Base-by-base conservation (phyloP, 192 early-diverging fungal species). In the Coemansia sp. region DNA sequence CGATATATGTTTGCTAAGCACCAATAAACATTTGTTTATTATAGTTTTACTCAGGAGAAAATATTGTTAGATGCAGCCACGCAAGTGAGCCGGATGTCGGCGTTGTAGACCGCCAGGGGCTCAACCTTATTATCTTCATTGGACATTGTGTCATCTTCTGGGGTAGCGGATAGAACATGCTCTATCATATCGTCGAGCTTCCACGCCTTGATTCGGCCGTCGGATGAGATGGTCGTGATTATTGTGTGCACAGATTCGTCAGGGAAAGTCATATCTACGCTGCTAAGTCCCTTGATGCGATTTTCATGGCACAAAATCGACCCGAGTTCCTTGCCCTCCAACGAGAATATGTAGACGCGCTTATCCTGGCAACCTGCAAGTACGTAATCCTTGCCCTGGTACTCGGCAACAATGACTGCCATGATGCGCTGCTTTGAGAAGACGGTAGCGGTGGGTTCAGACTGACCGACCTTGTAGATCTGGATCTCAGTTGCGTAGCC, bases 191-290 rank as follows among this genome's bases (percentile, higher is more conserved):
- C 67, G 42, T 81, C 79, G 44, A 90, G 40, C 60, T 82, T 82
- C 90, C 90, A 92, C 24, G 78, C 66, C 61, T 86, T 84, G 49
- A 92, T 82, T 0, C 71, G 52, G 43, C 90, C 90, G 62, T 92
- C 89, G 0, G 90, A 89, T 0, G 90, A 91, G 18, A 81, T 78
- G 40, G 87, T 81, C 13, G 71, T 63, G 10, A 87, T 51, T 3
- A 89, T 42, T 17, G 78, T 63, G 18, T 57, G 58, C 13, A 49
- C 66, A 23, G 27, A 65, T 33, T 42, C 67, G 46, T 58, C 83
- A 2, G 64, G 66, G 37, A 73, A 71, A 13, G 48, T 24, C 55
- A 80, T 57, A 42, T 73, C 63, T 27, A 59, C 56, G 42, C 51
- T 51, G 51, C 43, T 46, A n/a, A 82, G 50, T 5, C 66, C 65